Evolutionary conservation across 73 alveolate species (phyloP), one percentile per base, ranked within the genome.

Genomic region (Breviolum minutum): DNA sequence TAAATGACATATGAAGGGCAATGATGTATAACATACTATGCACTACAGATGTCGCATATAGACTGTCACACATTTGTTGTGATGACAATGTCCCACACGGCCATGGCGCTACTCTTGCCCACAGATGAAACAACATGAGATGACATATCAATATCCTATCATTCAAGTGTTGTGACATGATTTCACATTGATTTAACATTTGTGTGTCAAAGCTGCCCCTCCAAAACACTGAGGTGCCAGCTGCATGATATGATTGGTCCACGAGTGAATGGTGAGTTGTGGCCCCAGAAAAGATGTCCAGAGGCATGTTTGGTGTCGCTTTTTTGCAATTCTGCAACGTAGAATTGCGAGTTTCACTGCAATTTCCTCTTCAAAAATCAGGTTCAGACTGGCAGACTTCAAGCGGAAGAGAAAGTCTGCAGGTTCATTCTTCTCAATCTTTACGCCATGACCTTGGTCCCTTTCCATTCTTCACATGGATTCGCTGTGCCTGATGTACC

Each of bases 301-400:
- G 77, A 68, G 54, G 54, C 54, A 40, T 40, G 54, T 40, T 40
- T 40, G 20, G 63, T 64, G 29, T 66, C 27, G 66, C 32, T 29
- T 40, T 7, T 69, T 69, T 69, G 27, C 79, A 40, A 3, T 40
- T 40, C 54, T 40, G 54, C 54, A 40, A 40, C 54, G 54, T 40
- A 40, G 54, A 40, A 40, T 40, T 40, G 54, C 54, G 54, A 40
- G 54, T 40, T 40, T 8, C n/a, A 27, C 87, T 14, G 66, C 88
- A 80, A 4, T 80, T 27, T 80, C 91, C 71, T 80, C n/a, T 80
- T 6, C 29, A 61, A 32, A 30, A 17, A 61, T 62, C 60, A 68
- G 84, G 89, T 95, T 95, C 66, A 81, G 99, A 17, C 99, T 95
- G 70, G 84, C 95, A 5, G 99, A 95, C 99, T 95, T 95, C 99